phyloP scores from a whole-genome alignment of 2,329 filamentous ascomycete genomes.

The Dothistroma septosporum region DNA sequence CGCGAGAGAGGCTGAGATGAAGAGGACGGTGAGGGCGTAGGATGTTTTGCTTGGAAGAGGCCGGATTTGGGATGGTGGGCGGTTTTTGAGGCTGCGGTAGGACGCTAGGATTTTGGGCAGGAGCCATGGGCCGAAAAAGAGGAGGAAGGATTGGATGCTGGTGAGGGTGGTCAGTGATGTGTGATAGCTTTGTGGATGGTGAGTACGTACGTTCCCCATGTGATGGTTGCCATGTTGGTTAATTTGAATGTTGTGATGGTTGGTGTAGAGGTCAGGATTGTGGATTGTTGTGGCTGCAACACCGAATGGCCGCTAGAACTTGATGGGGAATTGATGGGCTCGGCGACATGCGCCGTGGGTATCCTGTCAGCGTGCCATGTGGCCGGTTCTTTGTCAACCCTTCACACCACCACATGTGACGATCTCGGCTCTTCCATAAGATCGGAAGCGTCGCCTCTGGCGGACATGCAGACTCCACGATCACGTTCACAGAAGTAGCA shows the following conservation, averaged over 20 bases:
- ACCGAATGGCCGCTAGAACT: background rate
- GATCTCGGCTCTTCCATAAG: background rate
- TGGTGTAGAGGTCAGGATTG: background rate
- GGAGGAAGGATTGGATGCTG: constrained; percentile 44
- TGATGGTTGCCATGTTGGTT: background rate
- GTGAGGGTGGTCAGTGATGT: background rate
- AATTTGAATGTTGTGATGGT: background rate
- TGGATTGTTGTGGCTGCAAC: background rate
- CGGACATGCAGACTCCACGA: background rate
- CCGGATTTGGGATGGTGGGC: constrained; percentile 40
- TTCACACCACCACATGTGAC: background rate
- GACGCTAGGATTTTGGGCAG: constrained; percentile 62
- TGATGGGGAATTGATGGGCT: background rate
- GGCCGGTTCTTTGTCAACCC: background rate
- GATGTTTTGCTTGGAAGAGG: constrained; percentile 53
- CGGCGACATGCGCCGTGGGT: background rate
- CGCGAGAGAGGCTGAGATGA: constrained; percentile 50
- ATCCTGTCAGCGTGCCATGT: background rate
- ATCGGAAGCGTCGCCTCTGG: background rate
- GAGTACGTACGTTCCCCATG: constrained; percentile 1
- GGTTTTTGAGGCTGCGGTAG: constrained; percentile 55
- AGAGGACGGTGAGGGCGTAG: constrained; percentile 59
- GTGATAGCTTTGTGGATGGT: background rate
- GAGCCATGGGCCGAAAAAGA: constrained; percentile 65
- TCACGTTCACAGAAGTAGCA: background rate